phyloP scores from a whole-genome alignment of 1,284 basidiomycete genomes.

The Malassezia obtusa region DNA sequence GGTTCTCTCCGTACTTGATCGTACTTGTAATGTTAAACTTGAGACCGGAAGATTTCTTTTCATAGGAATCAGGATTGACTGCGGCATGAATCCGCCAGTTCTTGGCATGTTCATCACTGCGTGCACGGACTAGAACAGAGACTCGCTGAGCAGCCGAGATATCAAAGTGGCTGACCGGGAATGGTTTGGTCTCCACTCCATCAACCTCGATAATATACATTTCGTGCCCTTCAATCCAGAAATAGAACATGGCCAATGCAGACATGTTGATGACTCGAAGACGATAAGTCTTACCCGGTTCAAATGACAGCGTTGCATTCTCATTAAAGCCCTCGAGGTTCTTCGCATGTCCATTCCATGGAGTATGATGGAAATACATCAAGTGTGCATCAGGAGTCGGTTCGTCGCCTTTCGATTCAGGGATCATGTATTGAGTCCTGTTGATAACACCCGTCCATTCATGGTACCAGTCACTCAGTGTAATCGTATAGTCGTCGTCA shows the following conservation, averaged over 20 bases:
- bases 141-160: conserved; percentile 9
- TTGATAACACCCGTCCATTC: conserved; percentile 30
- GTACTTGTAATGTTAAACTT: conserved; percentile 39
- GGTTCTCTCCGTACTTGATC: conserved; percentile 28
- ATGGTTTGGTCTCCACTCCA: conserved; percentile 8
- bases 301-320: conserved; percentile 63
- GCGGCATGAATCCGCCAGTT: conserved; percentile 86
- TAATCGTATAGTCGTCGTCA: conserved; percentile 81
- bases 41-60: conserved; percentile 27
- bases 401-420: conserved; percentile 46
- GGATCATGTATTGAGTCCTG: conserved; percentile 57
- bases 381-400: conserved; percentile 58
- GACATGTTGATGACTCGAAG: conserved; percentile 69
- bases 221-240: conserved; percentile 71
- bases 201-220: conserved; percentile 84
- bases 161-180: conserved; percentile 36
- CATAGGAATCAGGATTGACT: conserved; percentile 60
- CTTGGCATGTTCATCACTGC: conserved; percentile 61
- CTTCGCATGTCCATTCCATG: conserved; percentile 50
- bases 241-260: conserved; percentile 34
- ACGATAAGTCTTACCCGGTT: conserved; percentile 62
- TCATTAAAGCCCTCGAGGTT: conserved; percentile 56
- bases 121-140: conserved; percentile 51
- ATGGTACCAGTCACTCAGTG: conserved; percentile 65
- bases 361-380: conserved; percentile 67